Conservation (phyloP, 345 rosid genomes). For the Linum usitatissimum region DNA sequence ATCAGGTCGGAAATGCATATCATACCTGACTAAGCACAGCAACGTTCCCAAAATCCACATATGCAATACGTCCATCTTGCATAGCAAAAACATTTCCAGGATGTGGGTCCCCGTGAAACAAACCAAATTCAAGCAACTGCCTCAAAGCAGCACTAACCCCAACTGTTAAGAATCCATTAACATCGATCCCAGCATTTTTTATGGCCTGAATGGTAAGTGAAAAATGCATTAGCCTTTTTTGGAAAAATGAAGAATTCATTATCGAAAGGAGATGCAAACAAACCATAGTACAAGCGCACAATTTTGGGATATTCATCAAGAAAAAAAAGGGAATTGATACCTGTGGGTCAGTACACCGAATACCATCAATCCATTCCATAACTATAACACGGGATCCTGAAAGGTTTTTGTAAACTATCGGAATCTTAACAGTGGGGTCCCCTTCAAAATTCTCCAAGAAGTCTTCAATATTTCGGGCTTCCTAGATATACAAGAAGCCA, state of each 20-base stretch:
- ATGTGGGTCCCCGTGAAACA: constrained; percentile 98
- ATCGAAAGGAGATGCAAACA: constrained; percentile 11
- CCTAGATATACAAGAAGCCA: constrained; percentile 33
- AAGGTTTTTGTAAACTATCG: constrained; percentile 69
- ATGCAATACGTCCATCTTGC: constrained; percentile 96
- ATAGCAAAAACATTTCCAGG: constrained; percentile 98
- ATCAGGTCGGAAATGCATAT: constrained; percentile 6
- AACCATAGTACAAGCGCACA: constrained; percentile 3
- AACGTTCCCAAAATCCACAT: constrained; percentile 97
- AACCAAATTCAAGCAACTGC: constrained; percentile 86
- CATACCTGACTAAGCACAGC: constrained; percentile 95
- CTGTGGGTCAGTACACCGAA: constrained; percentile 95
- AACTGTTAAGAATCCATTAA: constrained; percentile 81
- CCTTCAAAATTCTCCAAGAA: constrained; percentile 84
- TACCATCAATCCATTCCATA: constrained; percentile 99
- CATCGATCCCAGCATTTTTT: constrained; percentile 78
- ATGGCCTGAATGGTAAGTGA: constrained; percentile 47
- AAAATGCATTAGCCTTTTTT: not conserved
- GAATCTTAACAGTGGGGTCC: constrained; percentile 94
- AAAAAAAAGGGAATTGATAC: constrained; percentile 22
- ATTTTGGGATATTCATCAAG: not conserved
- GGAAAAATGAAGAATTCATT: constrained; percentile 8
- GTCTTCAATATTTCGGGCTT: constrained; percentile 93
- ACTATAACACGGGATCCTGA: constrained; percentile 89
- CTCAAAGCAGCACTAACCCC: constrained; percentile 97